Percentiles rank a stretch among this genome's conserved stretches.
Conservation (phyloP, 108 stramenopile genomes). For the Discostella pseudostelligera region DNA sequence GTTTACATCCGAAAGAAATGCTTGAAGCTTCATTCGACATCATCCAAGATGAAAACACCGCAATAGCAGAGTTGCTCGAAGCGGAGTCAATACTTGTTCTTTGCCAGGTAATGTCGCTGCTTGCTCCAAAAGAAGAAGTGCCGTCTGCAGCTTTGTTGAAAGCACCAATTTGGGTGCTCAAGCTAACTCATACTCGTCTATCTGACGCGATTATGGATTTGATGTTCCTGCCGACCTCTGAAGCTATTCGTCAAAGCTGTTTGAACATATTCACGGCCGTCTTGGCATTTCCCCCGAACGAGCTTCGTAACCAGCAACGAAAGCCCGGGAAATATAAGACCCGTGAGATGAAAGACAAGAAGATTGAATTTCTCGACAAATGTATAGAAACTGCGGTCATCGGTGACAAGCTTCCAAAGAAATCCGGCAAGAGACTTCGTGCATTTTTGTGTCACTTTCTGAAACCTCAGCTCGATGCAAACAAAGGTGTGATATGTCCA, state of each 20-base stretch:
- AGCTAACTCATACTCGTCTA: conserved; percentile 62
- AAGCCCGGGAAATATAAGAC: conserved; percentile 31
- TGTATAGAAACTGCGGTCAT: conserved; percentile 39
- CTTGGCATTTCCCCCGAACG: conserved; percentile 54
- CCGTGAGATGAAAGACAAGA: conserved; percentile 31
- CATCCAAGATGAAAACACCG: conserved; percentile 52
- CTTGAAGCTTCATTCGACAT: conserved; percentile 87
- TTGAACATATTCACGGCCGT: conserved; percentile 55
- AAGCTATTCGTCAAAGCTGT: conserved; percentile 44
- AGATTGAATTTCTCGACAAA: conserved; percentile 38
- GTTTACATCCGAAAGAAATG: conserved; percentile 67
- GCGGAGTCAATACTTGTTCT: conserved; percentile 66
- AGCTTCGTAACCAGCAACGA: conserved; percentile 25
- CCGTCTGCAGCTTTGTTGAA: conserved; percentile 29
- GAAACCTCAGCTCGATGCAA: conserved; percentile 59
- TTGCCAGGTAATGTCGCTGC: conserved; percentile 51
- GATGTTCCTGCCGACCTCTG: conserved; percentile 62
- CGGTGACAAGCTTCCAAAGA: conserved; percentile 48
- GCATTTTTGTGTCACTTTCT: conserved; percentile 49
- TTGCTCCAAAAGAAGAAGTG: conserved; percentile 31
- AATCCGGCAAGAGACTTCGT: conserved; percentile 45
- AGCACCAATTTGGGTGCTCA: conserved; percentile 69
- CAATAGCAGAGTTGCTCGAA: conserved; percentile 49
- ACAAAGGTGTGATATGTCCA: conserved; percentile 21
- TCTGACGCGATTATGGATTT: conserved; percentile 77